Evolutionary conservation across 2,329 filamentous ascomycete genomes (phyloP).

Genomic region (Ophiostoma triangulosporum): DNA sequence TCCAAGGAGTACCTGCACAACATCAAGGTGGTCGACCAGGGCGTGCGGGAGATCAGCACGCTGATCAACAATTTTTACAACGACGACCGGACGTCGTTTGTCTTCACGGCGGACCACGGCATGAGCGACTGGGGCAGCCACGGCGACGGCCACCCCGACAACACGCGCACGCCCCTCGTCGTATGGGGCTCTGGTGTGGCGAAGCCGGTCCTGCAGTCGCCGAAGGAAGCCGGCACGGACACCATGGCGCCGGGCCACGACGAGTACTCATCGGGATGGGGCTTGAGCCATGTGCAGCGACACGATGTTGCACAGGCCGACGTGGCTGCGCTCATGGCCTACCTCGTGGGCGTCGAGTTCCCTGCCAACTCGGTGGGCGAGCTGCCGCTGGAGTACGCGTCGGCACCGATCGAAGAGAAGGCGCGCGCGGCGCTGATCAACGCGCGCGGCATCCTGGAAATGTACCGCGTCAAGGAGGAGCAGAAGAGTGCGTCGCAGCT

Average conservation of each 20-base stretch:
- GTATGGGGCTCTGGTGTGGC: conserved; percentile 89
- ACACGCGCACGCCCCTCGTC: conserved; percentile 86
- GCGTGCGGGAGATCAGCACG: conserved; percentile 70
- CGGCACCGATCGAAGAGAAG: conserved; percentile 60
- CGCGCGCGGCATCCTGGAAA: conserved; percentile 76
- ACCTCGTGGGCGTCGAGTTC: conserved; percentile 75
- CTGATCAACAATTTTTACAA: conserved; percentile 76
- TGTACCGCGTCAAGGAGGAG: conserved; percentile 89
- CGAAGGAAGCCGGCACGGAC: conserved; percentile 14
- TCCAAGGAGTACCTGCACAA: conserved; percentile 93
- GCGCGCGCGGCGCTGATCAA: conserved; percentile 76
- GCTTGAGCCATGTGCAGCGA: conserved; percentile 62
- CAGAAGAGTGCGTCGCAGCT: conserved; percentile 65
- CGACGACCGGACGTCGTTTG: conserved; percentile 76
- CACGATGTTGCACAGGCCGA: conserved; percentile 93
- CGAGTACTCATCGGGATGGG: conserved; percentile 84
- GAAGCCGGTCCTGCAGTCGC: conserved; percentile 46
- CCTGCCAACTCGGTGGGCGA: conserved; percentile 95
- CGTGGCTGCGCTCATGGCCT: conserved; percentile 89
- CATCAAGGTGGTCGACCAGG: conserved; percentile 84
- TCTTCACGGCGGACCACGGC: conserved; percentile 95
- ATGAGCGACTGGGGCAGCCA: conserved; percentile 99
- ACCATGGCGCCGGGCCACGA: conserved; percentile 66
- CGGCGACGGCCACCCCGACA: conserved; percentile 93
- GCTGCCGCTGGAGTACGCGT: conserved; percentile 70